Evolutionary conservation across 805 yeast species (phyloP).

Genomic region (Wickerhamomyces tratensis): DNA sequence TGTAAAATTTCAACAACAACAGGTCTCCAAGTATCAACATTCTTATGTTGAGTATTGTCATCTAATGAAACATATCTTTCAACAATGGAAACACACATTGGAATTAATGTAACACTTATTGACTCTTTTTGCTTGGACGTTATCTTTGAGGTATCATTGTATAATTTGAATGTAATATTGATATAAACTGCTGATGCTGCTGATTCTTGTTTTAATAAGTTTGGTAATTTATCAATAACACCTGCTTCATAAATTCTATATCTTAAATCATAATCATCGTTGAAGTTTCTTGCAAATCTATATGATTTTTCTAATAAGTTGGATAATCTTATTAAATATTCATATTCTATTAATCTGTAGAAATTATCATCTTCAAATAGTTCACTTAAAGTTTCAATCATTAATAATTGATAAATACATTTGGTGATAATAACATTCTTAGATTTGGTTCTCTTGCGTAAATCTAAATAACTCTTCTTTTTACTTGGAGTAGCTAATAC

Average conservation of each 20-base stretch:
- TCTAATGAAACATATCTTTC: conserved; percentile 63
- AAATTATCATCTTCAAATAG: conserved; percentile 63
- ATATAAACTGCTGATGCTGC: conserved; percentile 83
- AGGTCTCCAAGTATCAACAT: conserved; percentile 81
- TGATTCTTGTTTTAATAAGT: conserved; percentile 84
- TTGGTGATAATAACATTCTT: conserved; percentile 80
- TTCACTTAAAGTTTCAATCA: conserved; percentile 82
- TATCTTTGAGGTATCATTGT: conserved; percentile 52
- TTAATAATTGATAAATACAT: conserved; percentile 80
- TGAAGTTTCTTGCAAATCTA: conserved; percentile 77
- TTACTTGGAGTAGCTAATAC: background rate
- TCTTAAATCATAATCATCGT: conserved; percentile 80
- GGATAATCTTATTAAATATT: conserved; percentile 50
- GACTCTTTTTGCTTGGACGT: conserved; percentile 34
- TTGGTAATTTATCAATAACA: conserved; percentile 86
- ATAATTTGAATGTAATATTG: conserved; percentile 69
- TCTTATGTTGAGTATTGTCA: conserved; percentile 67
- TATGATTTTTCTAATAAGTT: conserved; percentile 58
- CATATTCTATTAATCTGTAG: conserved; percentile 59
- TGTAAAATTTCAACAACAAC: conserved; percentile 83
- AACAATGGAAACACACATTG: conserved; percentile 64
- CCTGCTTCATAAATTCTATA: conserved; percentile 89
- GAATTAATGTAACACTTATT: conserved; percentile 46
- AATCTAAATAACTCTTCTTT: conserved; percentile 24
- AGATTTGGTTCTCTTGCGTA: conserved; percentile 36